A percentile compares a stretch with the other conserved stretches of the same genome.
Conservation (phyloP, 164 flowering plant species). For the Vitis riparia region DNA sequence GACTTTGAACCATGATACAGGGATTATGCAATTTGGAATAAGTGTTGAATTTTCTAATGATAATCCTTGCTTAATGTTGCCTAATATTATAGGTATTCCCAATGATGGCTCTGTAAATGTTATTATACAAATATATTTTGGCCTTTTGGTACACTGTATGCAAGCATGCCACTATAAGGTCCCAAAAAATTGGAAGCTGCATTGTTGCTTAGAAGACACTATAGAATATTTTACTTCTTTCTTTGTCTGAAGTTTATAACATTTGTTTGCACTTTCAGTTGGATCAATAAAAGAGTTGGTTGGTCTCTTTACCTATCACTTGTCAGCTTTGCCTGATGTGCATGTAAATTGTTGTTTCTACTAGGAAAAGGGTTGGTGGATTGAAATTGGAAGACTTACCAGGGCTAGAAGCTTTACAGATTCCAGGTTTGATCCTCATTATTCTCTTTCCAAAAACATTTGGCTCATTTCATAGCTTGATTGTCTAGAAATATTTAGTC, state of each 20-base stretch:
- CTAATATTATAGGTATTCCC: too few relatives aligned
- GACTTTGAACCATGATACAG: too few relatives aligned
- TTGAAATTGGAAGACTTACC: constrained; percentile 89
- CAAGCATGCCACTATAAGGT: too few relatives aligned
- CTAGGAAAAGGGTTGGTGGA: constrained; percentile 95
- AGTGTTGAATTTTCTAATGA: too few relatives aligned
- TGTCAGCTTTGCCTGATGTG: constrained; percentile 1
- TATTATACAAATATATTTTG: too few relatives aligned
- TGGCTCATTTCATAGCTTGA: neutral
- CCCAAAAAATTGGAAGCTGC: too few relatives aligned
- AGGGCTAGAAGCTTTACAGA: constrained; percentile 74
- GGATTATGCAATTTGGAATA: too few relatives aligned
- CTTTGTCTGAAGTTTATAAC: neutral
- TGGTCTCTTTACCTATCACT: neutral
- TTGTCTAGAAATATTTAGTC: neutral
- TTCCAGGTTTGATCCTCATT: constrained; percentile 62
- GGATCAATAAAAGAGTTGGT: neutral
- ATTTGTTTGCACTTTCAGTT: neutral
- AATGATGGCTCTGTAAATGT: too few relatives aligned
- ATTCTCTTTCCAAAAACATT: neutral
- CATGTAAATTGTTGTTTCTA: constrained; percentile 11
- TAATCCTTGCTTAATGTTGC: too few relatives aligned
- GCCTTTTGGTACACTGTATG: too few relatives aligned
- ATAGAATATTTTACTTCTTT: too few relatives aligned
- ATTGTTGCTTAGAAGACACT: too few relatives aligned